These are phyloP conservation scores for Dendrocalamus sinicus DNA, from an alignment of 176 grass and related monocot species.

Conservation along the genomic window DNA sequence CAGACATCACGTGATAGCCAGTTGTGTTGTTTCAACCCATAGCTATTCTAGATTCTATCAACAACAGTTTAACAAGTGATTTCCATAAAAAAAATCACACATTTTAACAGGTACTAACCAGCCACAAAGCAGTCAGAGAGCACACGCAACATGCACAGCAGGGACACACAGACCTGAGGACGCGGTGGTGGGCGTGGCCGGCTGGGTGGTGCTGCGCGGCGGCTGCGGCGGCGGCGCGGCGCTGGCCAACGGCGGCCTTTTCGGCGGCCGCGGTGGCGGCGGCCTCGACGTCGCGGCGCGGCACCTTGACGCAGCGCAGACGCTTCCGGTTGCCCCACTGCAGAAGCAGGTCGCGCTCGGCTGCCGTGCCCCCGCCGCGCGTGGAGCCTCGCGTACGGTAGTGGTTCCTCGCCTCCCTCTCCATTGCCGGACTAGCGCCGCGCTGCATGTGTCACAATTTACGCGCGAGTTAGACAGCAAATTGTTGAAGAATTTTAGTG, in stretches of 20 bases:
- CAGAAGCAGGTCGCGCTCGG: constrained; percentile 73
- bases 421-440: constrained; percentile 52
- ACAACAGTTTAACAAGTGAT: constrained; percentile 3
- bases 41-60: constrained; percentile 21
- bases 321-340: constrained; percentile 93
- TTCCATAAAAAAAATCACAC: neutral
- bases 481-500: neutral
- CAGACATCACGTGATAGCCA: constrained; percentile 43
- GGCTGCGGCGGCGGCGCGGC: constrained; percentile 48
- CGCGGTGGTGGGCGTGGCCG: constrained; percentile 47
- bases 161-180: constrained; percentile 52
- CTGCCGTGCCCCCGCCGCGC: constrained; percentile 47
- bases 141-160: constrained; percentile 8
- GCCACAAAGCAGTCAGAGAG: constrained; percentile 16
- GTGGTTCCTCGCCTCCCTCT: constrained; percentile 76
- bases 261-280: constrained; percentile 54
- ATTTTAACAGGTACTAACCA: constrained; percentile 21
- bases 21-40: constrained; percentile 20
- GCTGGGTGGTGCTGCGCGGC: constrained; percentile 49
- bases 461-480: neutral
- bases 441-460: neutral
- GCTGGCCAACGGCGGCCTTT: constrained; percentile 62
- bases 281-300: constrained; percentile 65
- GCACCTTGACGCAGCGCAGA: constrained; percentile 83
- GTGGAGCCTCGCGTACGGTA: constrained; percentile 78